Evolutionary conservation across 305 asterid species (phyloP), one percentile per base, ranked within the genome.

Genomic region (Fraxinus latifolia): DNA sequence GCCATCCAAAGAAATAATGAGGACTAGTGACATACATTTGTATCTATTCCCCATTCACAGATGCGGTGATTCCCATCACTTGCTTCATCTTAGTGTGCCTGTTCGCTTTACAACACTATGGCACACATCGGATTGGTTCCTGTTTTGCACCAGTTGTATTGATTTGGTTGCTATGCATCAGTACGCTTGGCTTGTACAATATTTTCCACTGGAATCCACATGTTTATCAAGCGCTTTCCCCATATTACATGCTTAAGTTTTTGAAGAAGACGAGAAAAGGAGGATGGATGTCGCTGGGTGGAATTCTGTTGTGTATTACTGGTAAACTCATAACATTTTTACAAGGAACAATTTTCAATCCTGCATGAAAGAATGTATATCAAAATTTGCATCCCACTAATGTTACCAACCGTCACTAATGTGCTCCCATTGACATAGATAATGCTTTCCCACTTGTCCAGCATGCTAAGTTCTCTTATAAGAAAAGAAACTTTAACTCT

Each of bases 261-360:
- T 83, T 95, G 91, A 95, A 93, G 90, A 95, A 94, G 91, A 95
- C 99, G 27, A 88, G 91, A 79, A 91, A 92, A 88, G 85, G 95
- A 15, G 99, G 99, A 67, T 95, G 99, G 99, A 95, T 93, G 98
- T 95, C 99, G 82, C 86, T 94, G 84, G 99, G 99, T 70, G 99
- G 99, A 74, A 93, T 94, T 80, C 96, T 95, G 47, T 84, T 95
- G 84, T 95, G 99, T 92, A 95, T 95, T 77, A 95, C 98, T 81
- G 99, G 99, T 95, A 92, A 83, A 47, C 17, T 78, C 11, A 7
- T 42, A 2, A 36, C 8, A 73, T 39, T 11, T 29, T 33, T 73
- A 37, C n/a, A 1, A 25, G 72, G 7, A 62, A 25, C 6, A 23
- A 9, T 25, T 65, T 65, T 23, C 71, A 2, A 14, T 23, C 32